phyloP scores from a whole-genome alignment of 768 basidiomycete genomes.

The Wakefieldia striispora region DNA sequence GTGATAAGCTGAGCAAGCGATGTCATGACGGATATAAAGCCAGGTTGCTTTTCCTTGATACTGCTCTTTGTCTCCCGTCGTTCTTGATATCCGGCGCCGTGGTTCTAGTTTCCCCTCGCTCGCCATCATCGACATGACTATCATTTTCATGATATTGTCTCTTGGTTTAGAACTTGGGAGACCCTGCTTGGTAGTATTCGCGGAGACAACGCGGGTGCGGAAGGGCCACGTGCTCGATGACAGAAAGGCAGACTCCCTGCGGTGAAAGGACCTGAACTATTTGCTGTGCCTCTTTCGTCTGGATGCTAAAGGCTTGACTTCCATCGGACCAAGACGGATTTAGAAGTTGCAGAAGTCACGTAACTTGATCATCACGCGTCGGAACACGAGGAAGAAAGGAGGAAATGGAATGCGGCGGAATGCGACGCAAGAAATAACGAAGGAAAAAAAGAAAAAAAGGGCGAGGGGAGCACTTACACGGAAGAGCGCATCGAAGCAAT shows the following conservation, averaged over 20 bases:
- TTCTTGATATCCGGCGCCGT: neutral
- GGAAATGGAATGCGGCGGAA: neutral
- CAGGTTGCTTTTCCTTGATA: neutral
- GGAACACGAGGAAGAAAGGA: neutral
- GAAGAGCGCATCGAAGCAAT: conserved; percentile 85
- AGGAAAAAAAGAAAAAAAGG: too few relatives aligned
- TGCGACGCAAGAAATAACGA: neutral
- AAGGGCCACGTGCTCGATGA: neutral
- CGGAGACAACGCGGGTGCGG: neutral
- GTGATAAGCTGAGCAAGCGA: conserved; percentile 3
- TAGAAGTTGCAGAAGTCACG: neutral
- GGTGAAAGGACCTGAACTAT: neutral
- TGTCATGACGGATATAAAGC: conserved; percentile 2
- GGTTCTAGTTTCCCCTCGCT: neutral
- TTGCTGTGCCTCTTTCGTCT: neutral
- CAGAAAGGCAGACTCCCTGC: neutral
- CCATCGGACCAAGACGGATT: conserved; percentile 6
- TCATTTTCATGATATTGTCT: too few relatives aligned
- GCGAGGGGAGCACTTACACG: conserved; percentile 53
- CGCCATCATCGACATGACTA: neutral
- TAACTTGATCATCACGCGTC: neutral
- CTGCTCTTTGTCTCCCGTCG: neutral
- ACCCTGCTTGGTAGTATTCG: neutral
- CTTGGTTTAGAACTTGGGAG: too few relatives aligned
- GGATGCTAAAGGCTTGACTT: neutral